These are phyloP conservation scores for Metschnikowia peoriensis DNA, from an alignment of 805 yeast genomes.

Conservation along the genomic window DNA sequence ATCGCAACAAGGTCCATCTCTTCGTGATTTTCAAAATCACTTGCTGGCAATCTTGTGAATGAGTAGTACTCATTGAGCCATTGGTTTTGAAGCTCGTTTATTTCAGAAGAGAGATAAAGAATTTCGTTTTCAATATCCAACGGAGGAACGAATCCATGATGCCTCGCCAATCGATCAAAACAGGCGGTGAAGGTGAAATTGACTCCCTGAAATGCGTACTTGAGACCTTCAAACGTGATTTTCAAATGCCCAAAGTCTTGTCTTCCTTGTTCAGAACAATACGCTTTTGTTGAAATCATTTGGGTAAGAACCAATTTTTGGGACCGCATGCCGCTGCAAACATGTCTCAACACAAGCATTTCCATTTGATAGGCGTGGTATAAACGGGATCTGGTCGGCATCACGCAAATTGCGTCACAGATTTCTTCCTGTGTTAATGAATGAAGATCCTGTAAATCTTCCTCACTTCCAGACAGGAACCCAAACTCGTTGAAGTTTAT, in stretches of 20 bases:
- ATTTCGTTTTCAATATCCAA: too few relatives aligned
- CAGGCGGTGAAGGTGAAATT: too few relatives aligned
- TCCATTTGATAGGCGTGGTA: conserved; percentile 1
- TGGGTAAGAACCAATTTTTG: not conserved
- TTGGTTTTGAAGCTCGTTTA: too few relatives aligned
- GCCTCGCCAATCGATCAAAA: too few relatives aligned
- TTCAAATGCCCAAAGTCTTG: not conserved
- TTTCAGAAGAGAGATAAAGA: too few relatives aligned
- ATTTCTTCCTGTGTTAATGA: not conserved
- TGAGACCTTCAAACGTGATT: not conserved
- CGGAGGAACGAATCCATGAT: too few relatives aligned
- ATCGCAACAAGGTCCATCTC: too few relatives aligned
- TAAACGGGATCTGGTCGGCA: not conserved
- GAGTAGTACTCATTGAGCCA: too few relatives aligned
- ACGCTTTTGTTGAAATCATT: not conserved
- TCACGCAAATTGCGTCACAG: conserved; percentile 2
- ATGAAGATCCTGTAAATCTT: not conserved
- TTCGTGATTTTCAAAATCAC: too few relatives aligned
- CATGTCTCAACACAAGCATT: conserved; percentile 3
- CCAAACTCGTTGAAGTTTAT: too few relatives aligned
- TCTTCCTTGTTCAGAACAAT: not conserved
- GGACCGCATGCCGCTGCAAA: not conserved
- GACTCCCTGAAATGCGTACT: conserved; percentile 1
- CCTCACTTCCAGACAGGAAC: not conserved
- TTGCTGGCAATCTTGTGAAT: too few relatives aligned